These are phyloP conservation scores for Grosmannia penicillata DNA, from an alignment of 2,329 filamentous ascomycete species.

Conservation along the genomic window DNA sequence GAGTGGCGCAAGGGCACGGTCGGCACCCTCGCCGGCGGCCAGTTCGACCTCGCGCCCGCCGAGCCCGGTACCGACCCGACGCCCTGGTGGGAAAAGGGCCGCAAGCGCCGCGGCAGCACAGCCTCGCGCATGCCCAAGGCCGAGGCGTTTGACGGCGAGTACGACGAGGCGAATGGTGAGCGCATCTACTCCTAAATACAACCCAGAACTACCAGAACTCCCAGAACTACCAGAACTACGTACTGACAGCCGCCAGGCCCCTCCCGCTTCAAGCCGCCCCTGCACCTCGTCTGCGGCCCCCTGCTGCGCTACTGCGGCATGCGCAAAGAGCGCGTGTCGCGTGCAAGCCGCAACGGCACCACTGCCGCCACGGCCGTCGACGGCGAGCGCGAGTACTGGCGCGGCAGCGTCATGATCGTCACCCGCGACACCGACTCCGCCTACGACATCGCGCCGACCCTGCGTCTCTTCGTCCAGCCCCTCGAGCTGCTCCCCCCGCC, in stretches of 20 bases:
- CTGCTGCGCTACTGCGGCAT: constrained; percentile 82
- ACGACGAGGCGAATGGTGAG: constrained; percentile 47
- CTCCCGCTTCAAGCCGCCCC: constrained; percentile 65
- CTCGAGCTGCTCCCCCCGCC: constrained; percentile 71
- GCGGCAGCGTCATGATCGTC: constrained; percentile 90
- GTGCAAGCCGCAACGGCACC: constrained; percentile 20
- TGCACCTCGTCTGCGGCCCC: constrained; percentile 84
- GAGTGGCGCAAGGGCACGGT: constrained; percentile 60
- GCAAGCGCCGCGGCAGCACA: constrained; percentile 30
- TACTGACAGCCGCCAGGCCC: constrained; percentile 24
- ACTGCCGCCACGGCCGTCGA: no score
- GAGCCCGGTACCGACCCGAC: constrained; percentile 22
- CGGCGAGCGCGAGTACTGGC: constrained; percentile 75
- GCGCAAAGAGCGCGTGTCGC: constrained; percentile 40
- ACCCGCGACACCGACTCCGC: constrained; percentile 73
- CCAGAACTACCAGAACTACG: no score
- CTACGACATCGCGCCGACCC: constrained; percentile 62
- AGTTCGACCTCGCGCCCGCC: constrained; percentile 43
- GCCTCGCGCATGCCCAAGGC: constrained; percentile 36
- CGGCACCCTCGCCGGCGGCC: constrained; percentile 39
- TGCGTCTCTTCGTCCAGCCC: constrained; percentile 77
- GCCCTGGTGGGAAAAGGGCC: constrained; percentile 62
- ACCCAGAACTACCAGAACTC: no score
- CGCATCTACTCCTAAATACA: background rate
- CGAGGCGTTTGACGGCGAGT: constrained; percentile 52